Percentiles rank a stretch among this genome's conserved stretches.
These are phyloP conservation scores for Pistacia integerrima DNA, from an alignment of 345 rosid species.

Conservation along the genomic window DNA sequence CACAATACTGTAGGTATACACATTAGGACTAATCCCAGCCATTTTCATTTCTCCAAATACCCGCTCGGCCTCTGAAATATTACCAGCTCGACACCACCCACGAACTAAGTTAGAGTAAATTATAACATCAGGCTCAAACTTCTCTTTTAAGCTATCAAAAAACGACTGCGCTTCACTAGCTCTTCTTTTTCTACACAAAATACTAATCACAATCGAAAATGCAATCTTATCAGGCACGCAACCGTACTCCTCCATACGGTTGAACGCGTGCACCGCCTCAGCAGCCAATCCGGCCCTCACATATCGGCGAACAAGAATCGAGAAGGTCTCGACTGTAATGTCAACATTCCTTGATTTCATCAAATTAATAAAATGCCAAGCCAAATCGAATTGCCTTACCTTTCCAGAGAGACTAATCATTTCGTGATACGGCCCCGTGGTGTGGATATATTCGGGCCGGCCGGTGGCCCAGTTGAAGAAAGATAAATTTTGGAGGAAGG, in stretches of 20 bases:
- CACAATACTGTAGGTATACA: constrained; percentile 78
- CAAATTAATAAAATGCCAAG: constrained; percentile 71
- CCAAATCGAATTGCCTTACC: constrained; percentile 68
- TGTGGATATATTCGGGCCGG: constrained; percentile 35
- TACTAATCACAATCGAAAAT: constrained; percentile 72
- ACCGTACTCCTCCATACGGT: constrained; percentile 91
- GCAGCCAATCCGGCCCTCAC: constrained; percentile 82
- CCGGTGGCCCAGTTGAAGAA: constrained; percentile 88
- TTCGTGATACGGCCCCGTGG: constrained; percentile 75
- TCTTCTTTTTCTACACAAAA: constrained; percentile 66
- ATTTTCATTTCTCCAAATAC: constrained; percentile 76
- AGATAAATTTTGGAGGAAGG: constrained; percentile 62
- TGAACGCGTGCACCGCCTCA: constrained; percentile 91
- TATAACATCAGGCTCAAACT: constrained; percentile 72
- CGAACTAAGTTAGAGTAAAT: constrained; percentile 75
- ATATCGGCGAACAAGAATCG: constrained; percentile 75
- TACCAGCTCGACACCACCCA: constrained; percentile 88
- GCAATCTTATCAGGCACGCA: constrained; percentile 73
- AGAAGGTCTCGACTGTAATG: constrained; percentile 59
- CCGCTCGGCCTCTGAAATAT: constrained; percentile 69
- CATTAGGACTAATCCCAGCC: constrained; percentile 78
- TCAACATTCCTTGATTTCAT: constrained; percentile 69
- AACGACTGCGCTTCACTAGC: constrained; percentile 82
- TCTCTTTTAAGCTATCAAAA: constrained; percentile 63
- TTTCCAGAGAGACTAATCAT: constrained; percentile 87